Conservation (phyloP, 2,329 filamentous ascomycete genomes). For the Zymoseptoria brevis region DNA sequence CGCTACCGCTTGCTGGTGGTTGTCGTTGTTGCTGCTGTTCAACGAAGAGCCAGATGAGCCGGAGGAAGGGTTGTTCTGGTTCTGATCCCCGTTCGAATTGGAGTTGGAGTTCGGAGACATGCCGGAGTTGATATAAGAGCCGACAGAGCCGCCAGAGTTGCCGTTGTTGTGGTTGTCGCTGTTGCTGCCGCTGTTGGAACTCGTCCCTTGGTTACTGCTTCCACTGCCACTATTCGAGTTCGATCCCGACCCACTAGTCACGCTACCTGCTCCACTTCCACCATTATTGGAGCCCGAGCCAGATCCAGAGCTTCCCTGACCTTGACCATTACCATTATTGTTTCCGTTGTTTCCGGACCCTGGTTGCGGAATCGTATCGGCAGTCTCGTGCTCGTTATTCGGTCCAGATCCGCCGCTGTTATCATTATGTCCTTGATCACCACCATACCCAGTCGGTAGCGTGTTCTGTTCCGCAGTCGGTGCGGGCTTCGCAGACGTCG, state of each 20-base stretch:
- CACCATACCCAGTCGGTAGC: not conserved
- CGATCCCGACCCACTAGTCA: not conserved
- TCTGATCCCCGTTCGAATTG: not conserved
- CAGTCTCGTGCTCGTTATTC: not conserved
- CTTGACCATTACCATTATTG: not conserved
- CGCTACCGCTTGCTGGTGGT: not conserved
- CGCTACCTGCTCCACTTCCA: not conserved
- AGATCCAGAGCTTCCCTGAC: not conserved
- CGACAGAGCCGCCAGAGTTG: not conserved
- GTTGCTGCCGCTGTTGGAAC: not conserved
- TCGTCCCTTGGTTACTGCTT: not conserved
- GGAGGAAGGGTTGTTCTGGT: not conserved
- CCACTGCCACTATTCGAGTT: not conserved
- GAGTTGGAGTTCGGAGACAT: not conserved
- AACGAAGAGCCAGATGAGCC: not conserved
- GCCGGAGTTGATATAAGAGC: not conserved
- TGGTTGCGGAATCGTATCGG: not conserved
- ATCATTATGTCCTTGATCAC: not conserved
- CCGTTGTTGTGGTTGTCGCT: not conserved
- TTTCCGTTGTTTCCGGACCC: not conserved
- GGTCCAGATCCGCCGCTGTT: not conserved
- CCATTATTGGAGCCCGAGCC: not conserved
- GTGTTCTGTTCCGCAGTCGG: slow-evolving; percentile 12
- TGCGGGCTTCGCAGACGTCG: not conserved
- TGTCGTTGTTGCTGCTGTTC: not conserved